Conservation (phyloP, 176 grass and related monocot genomes). For the Metroxylon sagu region DNA sequence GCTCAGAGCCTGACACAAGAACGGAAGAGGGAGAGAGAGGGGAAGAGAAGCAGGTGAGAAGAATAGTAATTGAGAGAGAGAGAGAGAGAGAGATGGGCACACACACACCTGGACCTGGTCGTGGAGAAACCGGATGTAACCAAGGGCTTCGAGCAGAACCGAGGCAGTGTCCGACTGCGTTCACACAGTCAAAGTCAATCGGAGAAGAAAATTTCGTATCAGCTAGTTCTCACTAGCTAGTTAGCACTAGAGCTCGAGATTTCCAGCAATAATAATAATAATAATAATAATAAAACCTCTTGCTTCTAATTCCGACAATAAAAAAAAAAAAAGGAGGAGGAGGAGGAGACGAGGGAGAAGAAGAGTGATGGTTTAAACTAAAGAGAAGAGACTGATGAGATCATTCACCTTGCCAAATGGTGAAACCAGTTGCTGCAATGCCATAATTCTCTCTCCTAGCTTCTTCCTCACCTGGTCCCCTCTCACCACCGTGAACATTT, state of each 20-base stretch:
- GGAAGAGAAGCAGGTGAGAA: neutral
- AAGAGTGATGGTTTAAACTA: neutral
- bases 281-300: too few relatives aligned
- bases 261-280: too few relatives aligned
- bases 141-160: conserved; percentile 89
- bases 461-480: conserved; percentile 39
- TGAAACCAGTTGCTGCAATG: conserved; percentile 75
- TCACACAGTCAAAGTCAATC: conserved; percentile 32
- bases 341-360: neutral
- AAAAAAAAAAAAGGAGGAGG: conserved; percentile 4
- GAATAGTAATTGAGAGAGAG: neutral
- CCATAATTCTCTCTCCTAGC: conserved; percentile 66
- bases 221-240: too few relatives aligned
- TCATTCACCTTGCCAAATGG: conserved; percentile 68
- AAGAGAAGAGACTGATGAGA: conserved; percentile 9
- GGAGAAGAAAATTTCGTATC: neutral
- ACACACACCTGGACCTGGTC: conserved; percentile 71
- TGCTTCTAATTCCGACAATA: neutral
- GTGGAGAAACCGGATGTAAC: conserved; percentile 95
- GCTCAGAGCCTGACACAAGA: conserved; percentile 57
- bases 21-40: neutral
- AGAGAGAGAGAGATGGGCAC: neutral
- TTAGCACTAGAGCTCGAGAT: too few relatives aligned
- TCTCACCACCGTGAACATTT: neutral
- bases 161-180: conserved; percentile 88